phyloP scores from a whole-genome alignment of 1,284 basidiomycete species.

The Exobasidium rhododendri region DNA sequence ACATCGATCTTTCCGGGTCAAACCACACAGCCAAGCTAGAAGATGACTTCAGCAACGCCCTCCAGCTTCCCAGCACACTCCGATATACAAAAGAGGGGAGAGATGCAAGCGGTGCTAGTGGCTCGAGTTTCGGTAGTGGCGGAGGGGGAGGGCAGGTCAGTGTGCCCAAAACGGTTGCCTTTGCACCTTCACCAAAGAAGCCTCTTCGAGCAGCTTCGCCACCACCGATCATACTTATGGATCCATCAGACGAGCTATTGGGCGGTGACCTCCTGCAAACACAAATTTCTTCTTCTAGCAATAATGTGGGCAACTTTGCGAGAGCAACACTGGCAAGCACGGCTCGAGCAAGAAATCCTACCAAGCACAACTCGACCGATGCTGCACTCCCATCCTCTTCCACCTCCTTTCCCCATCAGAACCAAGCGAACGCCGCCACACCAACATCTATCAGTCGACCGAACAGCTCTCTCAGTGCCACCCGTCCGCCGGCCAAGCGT shows the following conservation, averaged over 20 bases:
- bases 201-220: constrained; percentile 3
- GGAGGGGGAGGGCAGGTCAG: background rate
- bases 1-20: too few relatives aligned
- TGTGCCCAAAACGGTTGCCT: constrained; percentile 33
- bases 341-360: constrained; percentile 22
- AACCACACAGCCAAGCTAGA: too few relatives aligned
- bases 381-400: constrained; percentile 1
- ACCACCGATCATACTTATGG: background rate
- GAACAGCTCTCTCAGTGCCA: background rate
- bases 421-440: background rate
- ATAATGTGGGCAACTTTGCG: constrained; percentile 15
- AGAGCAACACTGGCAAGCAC: constrained; percentile 20
- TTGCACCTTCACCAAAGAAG: constrained; percentile 47
- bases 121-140: background rate
- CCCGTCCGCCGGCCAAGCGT: constrained; percentile 2
- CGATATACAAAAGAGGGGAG: background rate
- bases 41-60: too few relatives aligned
- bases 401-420: background rate
- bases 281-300: background rate
- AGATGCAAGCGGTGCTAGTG: background rate
- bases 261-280: background rate
- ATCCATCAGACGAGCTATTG: background rate
- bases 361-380: constrained; percentile 3
- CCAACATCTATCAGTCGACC: background rate
- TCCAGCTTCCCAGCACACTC: too few relatives aligned